Evolutionary conservation across 768 basidiomycete species (phyloP), one percentile per base, ranked within the genome.

Genomic region (Trametes maxima): DNA sequence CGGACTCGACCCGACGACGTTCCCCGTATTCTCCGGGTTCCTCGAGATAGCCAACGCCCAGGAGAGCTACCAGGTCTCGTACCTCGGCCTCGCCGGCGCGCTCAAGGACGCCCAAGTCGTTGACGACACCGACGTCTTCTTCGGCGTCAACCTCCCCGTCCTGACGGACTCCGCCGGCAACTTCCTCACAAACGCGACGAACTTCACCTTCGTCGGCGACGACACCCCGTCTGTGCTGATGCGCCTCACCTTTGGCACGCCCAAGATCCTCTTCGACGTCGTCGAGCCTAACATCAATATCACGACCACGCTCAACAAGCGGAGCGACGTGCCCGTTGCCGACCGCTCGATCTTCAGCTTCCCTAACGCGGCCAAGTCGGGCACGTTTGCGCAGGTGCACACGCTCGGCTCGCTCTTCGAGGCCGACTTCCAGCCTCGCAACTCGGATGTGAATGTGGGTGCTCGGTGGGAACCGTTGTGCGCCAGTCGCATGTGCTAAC

Each of bases 21-120:
- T 83, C 71, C 86, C 86, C 21, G 76, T 86, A 57, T 86, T 81
- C 73, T 84, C 83, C 35, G 86, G 86, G 7, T 85, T 79, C 75
- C 82, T 88, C 64, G 63, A 76, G 57, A 64, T 76, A 42, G 54
- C 63, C 3, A 72, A 76, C 35, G 68, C 70, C 8, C 64, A 69
- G 13, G 77, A 81, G 57, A 76, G 67, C 11, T 70, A 74, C 50
- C 75, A 79, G 33, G 76, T 80, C 24, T 75, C 80, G 3, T 86
- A 83, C 67, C 68, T 84, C 17, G 84, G 84, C 8, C 57, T 79
- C 16, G 75, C 72, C 0, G 76, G 73, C 0, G 60, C 74, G n/a
- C 73, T 85, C 61, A 79, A 77, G 65, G 73, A 83, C 60, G 78
- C 79, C 62, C 78, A 78, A 35, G 78, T 85, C 40, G 66, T 87